These are phyloP conservation scores for Boletus huronensis DNA, from an alignment of 768 basidiomycete genomes.

Conservation along the genomic window DNA sequence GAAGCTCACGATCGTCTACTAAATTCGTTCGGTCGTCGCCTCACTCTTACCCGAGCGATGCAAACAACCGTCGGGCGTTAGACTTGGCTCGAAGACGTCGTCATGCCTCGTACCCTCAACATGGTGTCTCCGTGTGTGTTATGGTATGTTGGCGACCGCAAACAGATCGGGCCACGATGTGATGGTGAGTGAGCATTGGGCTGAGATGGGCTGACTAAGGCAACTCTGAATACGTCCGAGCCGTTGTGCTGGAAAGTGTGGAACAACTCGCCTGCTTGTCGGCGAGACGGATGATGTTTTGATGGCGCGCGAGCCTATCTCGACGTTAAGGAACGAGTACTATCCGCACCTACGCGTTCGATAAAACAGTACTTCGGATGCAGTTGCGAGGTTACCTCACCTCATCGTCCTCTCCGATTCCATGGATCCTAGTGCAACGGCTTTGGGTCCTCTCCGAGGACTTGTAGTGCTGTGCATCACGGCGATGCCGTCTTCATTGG, in stretches of 20 bases:
- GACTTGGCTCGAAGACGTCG: neutral
- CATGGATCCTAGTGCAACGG: neutral
- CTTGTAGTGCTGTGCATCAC: neutral
- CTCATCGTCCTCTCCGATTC: neutral
- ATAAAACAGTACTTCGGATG: neutral
- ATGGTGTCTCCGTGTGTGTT: neutral
- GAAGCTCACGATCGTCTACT: neutral
- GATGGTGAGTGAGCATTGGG: neutral
- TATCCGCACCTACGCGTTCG: neutral
- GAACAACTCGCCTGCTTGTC: neutral
- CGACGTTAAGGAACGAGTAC: neutral
- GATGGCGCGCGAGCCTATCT: neutral
- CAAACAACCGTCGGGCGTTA: neutral
- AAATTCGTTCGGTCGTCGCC: neutral
- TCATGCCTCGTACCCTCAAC: neutral
- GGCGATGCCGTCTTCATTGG: neutral
- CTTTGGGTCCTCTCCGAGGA: constrained; percentile 9
- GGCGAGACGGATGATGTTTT: neutral
- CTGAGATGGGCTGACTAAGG: neutral
- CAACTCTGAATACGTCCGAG: neutral
- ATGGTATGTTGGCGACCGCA: neutral
- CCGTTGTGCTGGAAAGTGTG: neutral
- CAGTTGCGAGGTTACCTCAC: constrained; percentile 1
- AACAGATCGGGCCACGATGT: neutral
- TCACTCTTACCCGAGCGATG: neutral